Evolutionary conservation across 2,329 filamentous ascomycete species (phyloP).

Genomic region (Fusarium pseudograminearum): DNA sequence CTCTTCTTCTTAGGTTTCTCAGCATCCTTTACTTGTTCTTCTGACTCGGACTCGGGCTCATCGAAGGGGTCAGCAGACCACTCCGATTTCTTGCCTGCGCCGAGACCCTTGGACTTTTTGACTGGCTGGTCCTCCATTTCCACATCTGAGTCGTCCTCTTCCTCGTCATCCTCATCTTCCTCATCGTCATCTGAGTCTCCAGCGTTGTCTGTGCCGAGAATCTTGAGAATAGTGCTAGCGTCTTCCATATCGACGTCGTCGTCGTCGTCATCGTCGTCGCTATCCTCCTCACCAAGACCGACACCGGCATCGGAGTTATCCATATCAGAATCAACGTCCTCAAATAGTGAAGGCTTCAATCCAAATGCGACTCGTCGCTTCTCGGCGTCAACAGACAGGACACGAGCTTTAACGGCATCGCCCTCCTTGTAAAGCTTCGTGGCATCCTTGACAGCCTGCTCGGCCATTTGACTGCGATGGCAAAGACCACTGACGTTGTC

Average conservation of each 20-base stretch:
- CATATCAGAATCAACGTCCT: constrained; percentile 68
- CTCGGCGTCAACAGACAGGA: constrained; percentile 80
- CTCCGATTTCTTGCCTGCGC: constrained; percentile 81
- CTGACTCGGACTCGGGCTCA: constrained; percentile 66
- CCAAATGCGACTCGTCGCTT: constrained; percentile 88
- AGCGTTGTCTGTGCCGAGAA: constrained; percentile 61
- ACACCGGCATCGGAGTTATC: constrained; percentile 63
- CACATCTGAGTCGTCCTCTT: constrained; percentile 53
- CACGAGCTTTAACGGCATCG: constrained; percentile 91
- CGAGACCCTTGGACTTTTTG: constrained; percentile 52
- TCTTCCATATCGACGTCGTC: constrained; percentile 65
- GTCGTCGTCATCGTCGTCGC: constrained; percentile 55
- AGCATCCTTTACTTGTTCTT: constrained; percentile 51
- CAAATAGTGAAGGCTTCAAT: constrained; percentile 92
- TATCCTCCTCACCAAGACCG: constrained; percentile 62
- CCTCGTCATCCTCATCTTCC: constrained; percentile 54
- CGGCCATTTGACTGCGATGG: constrained; percentile 92
- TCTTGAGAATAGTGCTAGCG: constrained; percentile 56
- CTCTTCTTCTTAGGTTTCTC: constrained; percentile 71
- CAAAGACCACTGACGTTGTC: constrained; percentile 92
- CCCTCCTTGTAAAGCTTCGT: constrained; percentile 89
- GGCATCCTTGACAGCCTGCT: constrained; percentile 84
- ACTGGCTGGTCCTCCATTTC: constrained; percentile 57
- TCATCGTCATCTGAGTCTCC: constrained; percentile 57
- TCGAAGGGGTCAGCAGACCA: constrained; percentile 82